Evolutionary conservation across 1,139 yeast genomes (phyloP).

Genomic region (Pneumocystis oryctolagi): DNA sequence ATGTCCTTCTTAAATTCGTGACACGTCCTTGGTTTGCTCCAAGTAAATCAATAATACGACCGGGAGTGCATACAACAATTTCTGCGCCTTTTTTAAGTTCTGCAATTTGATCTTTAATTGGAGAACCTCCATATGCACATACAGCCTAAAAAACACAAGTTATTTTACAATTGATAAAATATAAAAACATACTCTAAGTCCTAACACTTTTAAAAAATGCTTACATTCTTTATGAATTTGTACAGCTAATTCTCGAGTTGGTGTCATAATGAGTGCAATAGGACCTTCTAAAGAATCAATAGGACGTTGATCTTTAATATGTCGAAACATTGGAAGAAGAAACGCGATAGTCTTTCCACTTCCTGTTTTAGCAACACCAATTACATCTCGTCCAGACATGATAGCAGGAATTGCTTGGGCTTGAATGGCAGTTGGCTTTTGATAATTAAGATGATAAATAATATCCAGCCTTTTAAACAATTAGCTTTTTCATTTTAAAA

Average conservation of each 20-base stretch:
- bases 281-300: constrained; percentile 53
- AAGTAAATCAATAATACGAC: constrained; percentile 76
- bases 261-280: constrained; percentile 64
- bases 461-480: constrained; percentile 26
- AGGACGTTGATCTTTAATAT: constrained; percentile 56
- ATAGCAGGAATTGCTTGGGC: constrained; percentile 82
- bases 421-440: constrained; percentile 74
- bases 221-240: constrained; percentile 63
- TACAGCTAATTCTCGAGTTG: constrained; percentile 82
- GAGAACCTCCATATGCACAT: constrained; percentile 92
- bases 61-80: constrained; percentile 87
- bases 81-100: constrained; percentile 67
- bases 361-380: constrained; percentile 93
- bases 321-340: constrained; percentile 68
- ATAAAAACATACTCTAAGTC: constrained; percentile 23
- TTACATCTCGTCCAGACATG: constrained; percentile 78
- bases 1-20: constrained; percentile 50
- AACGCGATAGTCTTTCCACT: constrained; percentile 91
- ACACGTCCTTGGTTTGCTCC: constrained; percentile 75
- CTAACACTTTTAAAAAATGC: constrained; percentile 39
- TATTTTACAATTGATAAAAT: not conserved
- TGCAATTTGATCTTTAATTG: constrained; percentile 68
- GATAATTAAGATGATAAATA: constrained; percentile 39
- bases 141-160: constrained; percentile 29
- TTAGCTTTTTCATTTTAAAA: not conserved